phyloP scores from a whole-genome alignment of 345 rosid genomes.

The Hibiscus mutabilis region DNA sequence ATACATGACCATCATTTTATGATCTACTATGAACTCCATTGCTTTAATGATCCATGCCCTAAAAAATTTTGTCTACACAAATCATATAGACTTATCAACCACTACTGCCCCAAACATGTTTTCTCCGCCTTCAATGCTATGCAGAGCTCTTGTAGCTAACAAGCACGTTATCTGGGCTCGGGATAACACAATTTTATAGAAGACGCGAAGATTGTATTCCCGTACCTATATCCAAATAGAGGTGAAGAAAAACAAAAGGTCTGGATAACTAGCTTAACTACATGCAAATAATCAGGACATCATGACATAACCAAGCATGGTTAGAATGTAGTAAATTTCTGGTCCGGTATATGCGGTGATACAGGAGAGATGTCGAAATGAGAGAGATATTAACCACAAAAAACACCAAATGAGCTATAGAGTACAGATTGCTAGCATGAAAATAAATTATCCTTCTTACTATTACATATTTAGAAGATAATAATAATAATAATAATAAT shows the following conservation, averaged over 20 bases:
- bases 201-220: too few relatives aligned
- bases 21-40: neutral
- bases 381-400: neutral
- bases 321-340: too few relatives aligned
- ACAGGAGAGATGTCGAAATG: neutral
- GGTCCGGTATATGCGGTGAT: neutral
- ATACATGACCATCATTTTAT: neutral
- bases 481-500: too few relatives aligned
- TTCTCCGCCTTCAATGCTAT: neutral
- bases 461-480: slow-evolving; percentile 20
- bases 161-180: neutral
- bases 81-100: slow-evolving; percentile 2
- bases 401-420: neutral
- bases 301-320: too few relatives aligned
- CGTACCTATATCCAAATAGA: too few relatives aligned
- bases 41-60: slow-evolving; percentile 1
- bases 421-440: too few relatives aligned
- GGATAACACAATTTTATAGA: neutral
- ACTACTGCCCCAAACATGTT: neutral
- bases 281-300: too few relatives aligned
- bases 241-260: too few relatives aligned
- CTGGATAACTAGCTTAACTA: too few relatives aligned
- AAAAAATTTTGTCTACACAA: neutral
- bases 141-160: neutral
- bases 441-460: slow-evolving; percentile 12